Conservation (phyloP, 1,284 basidiomycete species). For the Pulveroboletus sp. region DNA sequence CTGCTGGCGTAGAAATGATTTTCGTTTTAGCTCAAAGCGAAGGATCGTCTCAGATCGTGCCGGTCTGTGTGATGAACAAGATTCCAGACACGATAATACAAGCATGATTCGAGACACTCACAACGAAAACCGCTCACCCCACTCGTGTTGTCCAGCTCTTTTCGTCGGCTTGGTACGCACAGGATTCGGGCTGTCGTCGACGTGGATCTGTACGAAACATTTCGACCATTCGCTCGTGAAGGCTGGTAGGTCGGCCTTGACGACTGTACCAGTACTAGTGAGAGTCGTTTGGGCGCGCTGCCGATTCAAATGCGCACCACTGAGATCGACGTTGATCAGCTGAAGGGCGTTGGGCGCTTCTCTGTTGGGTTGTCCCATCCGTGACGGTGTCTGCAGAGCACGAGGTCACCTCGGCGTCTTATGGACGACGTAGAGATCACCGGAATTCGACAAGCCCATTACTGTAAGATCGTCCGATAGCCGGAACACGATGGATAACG, state of each 20-base stretch:
- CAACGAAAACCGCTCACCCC: constrained; percentile 27
- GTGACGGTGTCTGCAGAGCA: neutral
- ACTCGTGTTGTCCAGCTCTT: constrained; percentile 20
- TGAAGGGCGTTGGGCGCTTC: neutral
- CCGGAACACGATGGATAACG: too few relatives aligned
- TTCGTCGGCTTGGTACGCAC: constrained; percentile 19
- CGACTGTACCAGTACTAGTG: constrained; percentile 10
- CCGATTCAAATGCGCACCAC: constrained; percentile 13
- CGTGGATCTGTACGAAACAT: constrained; percentile 28
- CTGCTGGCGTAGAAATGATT: constrained; percentile 13
- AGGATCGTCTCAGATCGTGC: constrained; percentile 19
- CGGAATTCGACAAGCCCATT: too few relatives aligned
- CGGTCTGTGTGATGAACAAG: constrained; percentile 3
- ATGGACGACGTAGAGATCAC: neutral
- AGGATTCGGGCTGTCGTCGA: constrained; percentile 18
- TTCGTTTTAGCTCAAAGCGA: constrained; percentile 31
- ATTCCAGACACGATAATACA: neutral
- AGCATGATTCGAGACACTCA: constrained; percentile 3
- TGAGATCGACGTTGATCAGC: constrained; percentile 21
- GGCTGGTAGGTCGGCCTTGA: constrained; percentile 27
- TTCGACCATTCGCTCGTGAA: constrained; percentile 26
- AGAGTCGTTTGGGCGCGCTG: neutral
- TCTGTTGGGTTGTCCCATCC: neutral
- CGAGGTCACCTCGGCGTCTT: neutral
- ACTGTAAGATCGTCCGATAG: neutral